These are phyloP conservation scores for Cladophialophora psammophila DNA, from an alignment of 2,329 filamentous ascomycete genomes.

Conservation along the genomic window DNA sequence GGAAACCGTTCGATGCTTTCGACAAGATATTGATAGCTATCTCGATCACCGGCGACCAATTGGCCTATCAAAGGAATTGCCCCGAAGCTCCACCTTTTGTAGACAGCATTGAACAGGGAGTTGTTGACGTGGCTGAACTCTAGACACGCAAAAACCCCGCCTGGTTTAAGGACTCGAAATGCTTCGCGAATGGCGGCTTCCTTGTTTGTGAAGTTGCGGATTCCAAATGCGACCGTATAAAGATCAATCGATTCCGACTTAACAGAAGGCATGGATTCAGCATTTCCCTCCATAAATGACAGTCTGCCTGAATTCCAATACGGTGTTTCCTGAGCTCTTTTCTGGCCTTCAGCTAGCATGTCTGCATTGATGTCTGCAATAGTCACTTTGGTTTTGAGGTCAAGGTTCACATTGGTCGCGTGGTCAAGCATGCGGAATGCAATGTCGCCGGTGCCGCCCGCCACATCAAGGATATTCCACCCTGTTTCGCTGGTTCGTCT, in stretches of 20 bases:
- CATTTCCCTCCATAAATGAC: slow-evolving; percentile 89
- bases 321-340: slow-evolving; percentile 72
- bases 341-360: slow-evolving; percentile 88
- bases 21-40: slow-evolving; percentile 97
- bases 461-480: slow-evolving; percentile 89
- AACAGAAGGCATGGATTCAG: slow-evolving; percentile 74
- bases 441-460: slow-evolving; percentile 96
- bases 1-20: slow-evolving; percentile 97
- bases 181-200: slow-evolving; percentile 82
- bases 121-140: slow-evolving; percentile 91
- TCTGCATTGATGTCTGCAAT: slow-evolving; percentile 95
- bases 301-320: slow-evolving; percentile 64
- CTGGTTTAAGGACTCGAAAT: slow-evolving; percentile 86
- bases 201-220: slow-evolving; percentile 96
- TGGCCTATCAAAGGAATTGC: slow-evolving; percentile 96
- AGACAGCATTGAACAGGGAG: slow-evolving; percentile 79
- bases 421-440: slow-evolving; percentile 95
- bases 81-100: slow-evolving; percentile 95
- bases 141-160: slow-evolving; percentile 93
- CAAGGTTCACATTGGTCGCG: slow-evolving; percentile 78
- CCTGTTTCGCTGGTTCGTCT: slow-evolving; percentile 56
- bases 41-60: slow-evolving; percentile 88
- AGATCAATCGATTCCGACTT: slow-evolving; percentile 79
- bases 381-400: slow-evolving; percentile 81
- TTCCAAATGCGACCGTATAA: slow-evolving; percentile 97